A percentile compares a stretch with the other conserved stretches of the same genome.
phyloP scores from a whole-genome alignment of 352 stramenopile genomes.

The Poterioochromonas sp. region DNA sequence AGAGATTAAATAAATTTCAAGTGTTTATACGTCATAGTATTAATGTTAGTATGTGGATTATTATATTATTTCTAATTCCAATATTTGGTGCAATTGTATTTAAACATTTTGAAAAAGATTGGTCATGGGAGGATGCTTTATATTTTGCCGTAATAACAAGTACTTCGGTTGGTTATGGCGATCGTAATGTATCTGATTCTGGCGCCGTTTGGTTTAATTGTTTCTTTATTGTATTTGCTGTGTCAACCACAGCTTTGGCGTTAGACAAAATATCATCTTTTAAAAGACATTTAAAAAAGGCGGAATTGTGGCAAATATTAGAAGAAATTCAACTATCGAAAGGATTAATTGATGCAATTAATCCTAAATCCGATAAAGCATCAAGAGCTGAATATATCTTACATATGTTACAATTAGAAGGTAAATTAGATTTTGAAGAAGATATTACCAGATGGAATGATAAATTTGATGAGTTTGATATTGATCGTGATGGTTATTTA shows the following conservation, averaged over 20 bases:
- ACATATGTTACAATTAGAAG: background rate
- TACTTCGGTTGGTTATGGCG: conserved; percentile 43
- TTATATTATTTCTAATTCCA: background rate
- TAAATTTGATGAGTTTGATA: background rate
- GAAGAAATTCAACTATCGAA: background rate
- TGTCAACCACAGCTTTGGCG: background rate
- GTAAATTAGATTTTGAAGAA: background rate
- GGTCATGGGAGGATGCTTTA: background rate
- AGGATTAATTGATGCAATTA: background rate
- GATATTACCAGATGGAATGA: background rate
- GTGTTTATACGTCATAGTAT: background rate
- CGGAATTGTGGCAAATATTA: background rate
- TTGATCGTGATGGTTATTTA: background rate
- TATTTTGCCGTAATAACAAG: conserved; percentile 39
- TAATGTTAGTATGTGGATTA: background rate
- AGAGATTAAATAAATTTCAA: background rate
- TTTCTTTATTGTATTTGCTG: background rate
- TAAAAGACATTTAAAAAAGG: background rate
- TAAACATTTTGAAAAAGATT: background rate
- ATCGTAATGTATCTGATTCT: conserved; percentile 2
- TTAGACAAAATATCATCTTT: background rate
- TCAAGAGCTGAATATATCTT: background rate
- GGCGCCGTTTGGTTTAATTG: background rate
- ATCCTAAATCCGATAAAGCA: background rate
- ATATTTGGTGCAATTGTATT: background rate